These are phyloP conservation scores for Eucalyptus regnans DNA, from an alignment of 345 rosid genomes.

Conservation along the genomic window DNA sequence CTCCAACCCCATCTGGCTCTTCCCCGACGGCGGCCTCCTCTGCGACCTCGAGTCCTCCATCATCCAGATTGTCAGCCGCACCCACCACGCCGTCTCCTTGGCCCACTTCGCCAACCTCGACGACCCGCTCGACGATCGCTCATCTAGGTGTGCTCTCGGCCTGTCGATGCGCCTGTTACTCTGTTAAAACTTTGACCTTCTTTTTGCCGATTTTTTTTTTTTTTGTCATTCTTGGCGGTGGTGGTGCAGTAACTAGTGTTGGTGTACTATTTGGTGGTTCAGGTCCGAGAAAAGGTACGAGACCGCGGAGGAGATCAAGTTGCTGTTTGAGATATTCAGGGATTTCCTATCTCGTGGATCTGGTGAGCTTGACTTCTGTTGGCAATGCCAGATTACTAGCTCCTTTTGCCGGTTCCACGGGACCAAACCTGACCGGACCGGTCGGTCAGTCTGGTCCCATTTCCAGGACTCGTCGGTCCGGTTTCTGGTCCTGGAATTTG, in stretches of 20 bases:
- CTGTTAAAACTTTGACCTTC: neutral
- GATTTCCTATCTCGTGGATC: slow-evolving; percentile 98
- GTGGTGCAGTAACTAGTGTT: neutral
- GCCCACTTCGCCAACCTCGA: slow-evolving; percentile 54
- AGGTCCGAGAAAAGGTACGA: slow-evolving; percentile 69
- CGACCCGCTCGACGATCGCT: neutral
- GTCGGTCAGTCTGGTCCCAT: too few species aligned
- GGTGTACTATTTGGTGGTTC: neutral
- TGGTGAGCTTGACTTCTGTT: slow-evolving; percentile 28
- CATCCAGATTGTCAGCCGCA: slow-evolving; percentile 39
- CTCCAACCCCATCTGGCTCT: slow-evolving; percentile 53
- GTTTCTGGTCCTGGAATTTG: too few species aligned
- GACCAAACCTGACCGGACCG: too few species aligned
- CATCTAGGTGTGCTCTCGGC: neutral
- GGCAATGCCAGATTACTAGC: neutral
- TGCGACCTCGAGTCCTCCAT: slow-evolving; percentile 39
- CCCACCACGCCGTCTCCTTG: slow-evolving; percentile 48
- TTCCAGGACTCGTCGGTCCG: too few species aligned
- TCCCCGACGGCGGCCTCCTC: slow-evolving; percentile 29
- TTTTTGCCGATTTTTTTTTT: neutral
- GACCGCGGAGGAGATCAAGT: slow-evolving; percentile 58
- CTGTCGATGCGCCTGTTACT: neutral
- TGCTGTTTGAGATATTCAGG: slow-evolving; percentile 55
- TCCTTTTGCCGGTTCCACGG: neutral
- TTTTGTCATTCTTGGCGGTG: neutral